Evolutionary conservation across 331 rosid genomes (phyloP).

Genomic region (Quercus phellos): DNA sequence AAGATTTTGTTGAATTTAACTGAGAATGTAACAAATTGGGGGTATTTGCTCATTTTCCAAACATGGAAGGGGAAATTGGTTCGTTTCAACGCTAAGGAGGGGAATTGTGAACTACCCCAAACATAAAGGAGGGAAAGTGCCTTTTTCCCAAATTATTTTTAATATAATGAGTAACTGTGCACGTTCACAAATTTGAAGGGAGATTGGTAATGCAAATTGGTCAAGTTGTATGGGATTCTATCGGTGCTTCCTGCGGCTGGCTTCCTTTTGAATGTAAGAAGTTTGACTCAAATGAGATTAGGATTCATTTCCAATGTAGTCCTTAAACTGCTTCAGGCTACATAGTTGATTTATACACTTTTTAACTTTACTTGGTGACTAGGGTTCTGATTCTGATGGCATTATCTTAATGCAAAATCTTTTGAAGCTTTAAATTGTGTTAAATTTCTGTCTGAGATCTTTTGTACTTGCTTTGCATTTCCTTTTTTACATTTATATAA

Average conservation of each 20-base stretch:
- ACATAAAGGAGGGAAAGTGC: too few species aligned
- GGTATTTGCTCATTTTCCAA: too few species aligned
- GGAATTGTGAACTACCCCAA: too few species aligned
- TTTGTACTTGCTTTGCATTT: not conserved
- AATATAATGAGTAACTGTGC: too few species aligned
- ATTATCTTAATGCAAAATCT: not conserved
- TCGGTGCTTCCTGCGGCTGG: not conserved
- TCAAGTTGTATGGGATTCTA: not conserved
- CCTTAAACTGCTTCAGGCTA: not conserved
- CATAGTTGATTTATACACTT: not conserved
- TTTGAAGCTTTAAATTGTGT: not conserved
- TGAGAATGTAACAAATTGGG: too few species aligned
- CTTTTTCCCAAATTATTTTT: too few species aligned
- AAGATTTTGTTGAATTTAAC: too few species aligned
- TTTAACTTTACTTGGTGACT: not conserved
- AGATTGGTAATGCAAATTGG: not conserved
- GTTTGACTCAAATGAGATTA: not conserved
- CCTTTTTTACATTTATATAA: not conserved
- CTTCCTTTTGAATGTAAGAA: not conserved
- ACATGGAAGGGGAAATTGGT: too few species aligned
- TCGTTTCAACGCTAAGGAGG: too few species aligned
- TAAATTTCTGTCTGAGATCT: not conserved
- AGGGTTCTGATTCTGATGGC: not conserved
- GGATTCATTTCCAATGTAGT: not conserved
- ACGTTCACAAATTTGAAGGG: not conserved